Base-by-base conservation (phyloP, 805 yeast genomes). In the Wickerhamiella galacta region DNA sequence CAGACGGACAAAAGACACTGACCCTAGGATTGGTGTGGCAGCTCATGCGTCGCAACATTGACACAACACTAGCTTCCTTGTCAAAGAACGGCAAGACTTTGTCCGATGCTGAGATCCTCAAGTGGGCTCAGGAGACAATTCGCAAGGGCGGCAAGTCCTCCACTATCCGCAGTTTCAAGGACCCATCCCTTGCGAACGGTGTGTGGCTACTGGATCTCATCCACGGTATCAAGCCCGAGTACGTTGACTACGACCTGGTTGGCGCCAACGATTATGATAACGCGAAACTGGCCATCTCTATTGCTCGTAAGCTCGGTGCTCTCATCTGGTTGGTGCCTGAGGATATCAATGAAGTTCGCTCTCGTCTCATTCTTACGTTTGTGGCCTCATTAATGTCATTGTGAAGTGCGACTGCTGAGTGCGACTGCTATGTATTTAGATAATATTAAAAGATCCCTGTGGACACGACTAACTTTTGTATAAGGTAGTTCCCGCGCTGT, bases 321-420 rank as follows among this genome's bases (percentile, higher is more conserved):
- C 71, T 90, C 53, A 90, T 90, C 50, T 90, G 95, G 95, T 68
- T 90, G 46, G 95, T 90, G n/a, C 98, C 98, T n/a, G 98, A 90
- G 57, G 98, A 90, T 61, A 90, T 90, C 49, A 79, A 75, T 48
- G 96, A 87, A 61, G 95, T 90, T 28, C 78, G 96, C 58, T 69
- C 93, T 28, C 73, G 96, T 56, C 73, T 90, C 61, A 79, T 90
- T 37, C 69, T 83, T 54, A 83, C 96, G 1, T 90, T 90, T 54
- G 81, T 90, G 40, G 98, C 95, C 34, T 81, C 95, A 32, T 70
- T 90, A 57, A 90, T 90, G 98, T 63, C 85, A 7, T 57, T 79
- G 36, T 49, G 35, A 32, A 23, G 12, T 30, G 25, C 23, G 12
- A 11, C 6, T 6, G 12, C 25, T n/a, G n/a, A 20, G 7, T 10